Conservation (phyloP, 352 stramenopile species). For the Phytophthora citricola region DNA sequence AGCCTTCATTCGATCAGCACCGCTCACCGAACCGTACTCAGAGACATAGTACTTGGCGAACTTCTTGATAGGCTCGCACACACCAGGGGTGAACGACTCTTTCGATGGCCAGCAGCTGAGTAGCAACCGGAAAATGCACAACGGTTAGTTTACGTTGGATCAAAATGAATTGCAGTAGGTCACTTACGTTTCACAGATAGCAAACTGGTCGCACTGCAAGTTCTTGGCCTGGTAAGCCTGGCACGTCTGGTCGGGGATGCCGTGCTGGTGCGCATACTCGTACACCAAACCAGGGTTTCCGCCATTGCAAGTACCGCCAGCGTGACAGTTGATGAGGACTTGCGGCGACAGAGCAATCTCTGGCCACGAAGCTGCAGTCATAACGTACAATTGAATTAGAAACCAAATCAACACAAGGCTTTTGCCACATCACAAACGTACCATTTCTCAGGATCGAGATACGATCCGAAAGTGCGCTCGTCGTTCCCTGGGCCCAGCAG, state of each 20-base stretch:
- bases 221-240: conserved; percentile 92
- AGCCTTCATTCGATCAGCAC: conserved; percentile 90
- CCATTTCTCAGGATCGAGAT: conserved; percentile 92
- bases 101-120: conserved; percentile 87
- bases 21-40: conserved; percentile 90
- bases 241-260: conserved; percentile 93
- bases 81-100: conserved; percentile 83
- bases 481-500: conserved; percentile 93
- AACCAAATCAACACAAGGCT: conserved; percentile 5
- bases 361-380: conserved; percentile 66
- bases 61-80: conserved; percentile 85
- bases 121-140: not conserved
- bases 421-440: conserved; percentile 18
- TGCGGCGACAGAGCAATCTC: conserved; percentile 84
- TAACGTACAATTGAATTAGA: not conserved
- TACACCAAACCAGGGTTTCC: conserved; percentile 87
- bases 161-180: not conserved
- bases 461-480: conserved; percentile 90
- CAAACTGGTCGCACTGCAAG: conserved; percentile 74
- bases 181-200: conserved; percentile 84
- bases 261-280: conserved; percentile 87
- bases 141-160: conserved; percentile 2
- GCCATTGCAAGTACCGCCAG: conserved; percentile 78
- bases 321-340: conserved; percentile 88
- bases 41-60: conserved; percentile 92